phyloP scores from a whole-genome alignment of 345 rosid genomes.

The Noccaea bulbosa region DNA sequence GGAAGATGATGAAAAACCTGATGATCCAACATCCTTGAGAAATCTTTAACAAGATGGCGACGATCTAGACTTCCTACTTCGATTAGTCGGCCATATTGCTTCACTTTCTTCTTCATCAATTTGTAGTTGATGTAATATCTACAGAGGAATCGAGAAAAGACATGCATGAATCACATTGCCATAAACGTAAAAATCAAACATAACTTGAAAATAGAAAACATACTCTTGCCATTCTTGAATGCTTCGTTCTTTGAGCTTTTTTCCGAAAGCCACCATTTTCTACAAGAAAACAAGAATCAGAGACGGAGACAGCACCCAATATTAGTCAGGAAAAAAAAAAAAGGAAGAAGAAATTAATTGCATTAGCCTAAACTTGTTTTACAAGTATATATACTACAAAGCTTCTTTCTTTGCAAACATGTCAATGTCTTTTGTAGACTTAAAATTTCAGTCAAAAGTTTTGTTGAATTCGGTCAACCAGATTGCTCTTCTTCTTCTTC shows the following conservation, averaged over 20 bases:
- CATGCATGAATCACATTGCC: slow-evolving; percentile 3
- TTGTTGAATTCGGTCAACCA: background rate
- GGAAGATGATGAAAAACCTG: slow-evolving; percentile 49
- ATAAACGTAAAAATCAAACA: background rate
- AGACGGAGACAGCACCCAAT: too few relatives aligned
- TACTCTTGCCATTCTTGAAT: slow-evolving; percentile 89
- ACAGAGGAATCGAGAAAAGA: background rate
- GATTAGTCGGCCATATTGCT: slow-evolving; percentile 71
- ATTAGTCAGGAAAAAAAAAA: background rate
- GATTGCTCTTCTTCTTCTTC: too few relatives aligned
- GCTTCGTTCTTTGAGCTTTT: slow-evolving; percentile 40
- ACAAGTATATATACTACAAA: slow-evolving; percentile 3
- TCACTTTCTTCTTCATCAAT: slow-evolving; percentile 92
- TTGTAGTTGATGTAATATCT: slow-evolving; percentile 93
- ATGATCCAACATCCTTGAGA: slow-evolving; percentile 91
- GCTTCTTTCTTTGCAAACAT: background rate
- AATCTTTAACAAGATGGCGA: slow-evolving; percentile 88
- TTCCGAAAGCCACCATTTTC: slow-evolving; percentile 47
- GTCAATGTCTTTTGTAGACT: background rate
- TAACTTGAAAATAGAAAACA: slow-evolving; percentile 31
- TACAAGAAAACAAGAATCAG: slow-evolving; percentile 20
- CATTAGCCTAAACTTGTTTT: slow-evolving; percentile 11
- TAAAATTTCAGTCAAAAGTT: background rate
- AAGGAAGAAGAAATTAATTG: background rate
- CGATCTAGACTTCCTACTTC: slow-evolving; percentile 79